A percentile compares a stretch with the other conserved stretches of the same genome.
Evolutionary conservation across 179 eudicot species (phyloP).

Genomic region (Sideroxylon spinosum): DNA sequence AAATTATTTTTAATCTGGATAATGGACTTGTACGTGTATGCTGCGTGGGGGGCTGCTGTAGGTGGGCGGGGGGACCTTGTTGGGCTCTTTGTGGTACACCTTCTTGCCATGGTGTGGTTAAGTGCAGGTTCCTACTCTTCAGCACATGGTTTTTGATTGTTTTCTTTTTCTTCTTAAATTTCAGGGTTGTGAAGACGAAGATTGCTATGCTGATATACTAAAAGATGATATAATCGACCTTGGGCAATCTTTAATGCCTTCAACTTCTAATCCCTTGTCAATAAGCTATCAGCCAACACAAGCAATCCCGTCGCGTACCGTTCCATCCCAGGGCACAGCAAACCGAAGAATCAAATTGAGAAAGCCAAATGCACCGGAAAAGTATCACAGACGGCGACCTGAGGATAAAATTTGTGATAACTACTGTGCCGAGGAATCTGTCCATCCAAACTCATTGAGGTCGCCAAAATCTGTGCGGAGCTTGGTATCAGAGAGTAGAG

Average conservation of each 20-base stretch:
- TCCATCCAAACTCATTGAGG: background rate
- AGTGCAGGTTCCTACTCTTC: too few species aligned
- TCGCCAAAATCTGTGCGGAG: background rate
- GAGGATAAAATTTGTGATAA: background rate
- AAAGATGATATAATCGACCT: slow-evolving; percentile 65
- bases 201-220: slow-evolving; percentile 64
- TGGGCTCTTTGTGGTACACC: too few species aligned
- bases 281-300: slow-evolving; percentile 12
- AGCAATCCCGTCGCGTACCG: background rate
- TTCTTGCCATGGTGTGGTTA: too few species aligned
- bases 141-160: background rate
- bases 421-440: background rate
- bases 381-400: background rate
- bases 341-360: slow-evolving; percentile 36
- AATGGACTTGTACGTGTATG: too few species aligned
- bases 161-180: background rate
- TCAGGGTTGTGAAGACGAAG: slow-evolving; percentile 36
- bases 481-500: background rate
- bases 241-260: slow-evolving; percentile 38
- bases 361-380: slow-evolving; percentile 13
- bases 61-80: too few species aligned
- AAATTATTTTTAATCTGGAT: too few species aligned
- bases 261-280: slow-evolving; percentile 11
- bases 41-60: too few species aligned
- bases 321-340: slow-evolving; percentile 47